Evolutionary conservation across 225 moss, liverwort and hornwort species (phyloP).

Genomic region (Asterella californica): DNA sequence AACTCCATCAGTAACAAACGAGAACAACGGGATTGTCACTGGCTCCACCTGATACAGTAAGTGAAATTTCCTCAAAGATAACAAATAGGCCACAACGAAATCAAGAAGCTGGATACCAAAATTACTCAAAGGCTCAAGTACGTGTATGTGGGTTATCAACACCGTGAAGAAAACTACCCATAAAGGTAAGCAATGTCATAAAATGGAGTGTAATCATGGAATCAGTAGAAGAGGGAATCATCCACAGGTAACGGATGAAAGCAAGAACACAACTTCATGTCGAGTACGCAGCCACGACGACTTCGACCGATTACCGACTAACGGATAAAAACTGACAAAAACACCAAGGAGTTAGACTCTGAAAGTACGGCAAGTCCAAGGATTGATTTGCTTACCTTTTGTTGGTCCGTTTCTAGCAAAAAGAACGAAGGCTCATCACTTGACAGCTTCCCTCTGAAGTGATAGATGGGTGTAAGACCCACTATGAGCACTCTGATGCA

Average conservation of each 20-base stretch:
- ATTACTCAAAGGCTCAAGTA: too few relatives aligned
- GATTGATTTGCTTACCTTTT: constrained; percentile 48
- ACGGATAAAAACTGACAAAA: background rate
- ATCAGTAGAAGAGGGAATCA: too few relatives aligned
- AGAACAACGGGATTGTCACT: background rate
- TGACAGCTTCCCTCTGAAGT: constrained; percentile 86
- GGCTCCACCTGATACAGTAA: background rate
- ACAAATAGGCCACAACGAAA: background rate
- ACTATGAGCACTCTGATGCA: constrained; percentile 50
- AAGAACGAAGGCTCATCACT: constrained; percentile 76
- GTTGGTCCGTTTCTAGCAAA: constrained; percentile 59
- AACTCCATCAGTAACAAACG: background rate
- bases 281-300: too few relatives aligned
- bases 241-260: too few relatives aligned
- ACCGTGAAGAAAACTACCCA: too few relatives aligned
- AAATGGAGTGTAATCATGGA: too few relatives aligned
- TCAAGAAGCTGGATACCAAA: too few relatives aligned
- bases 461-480: constrained; percentile 69
- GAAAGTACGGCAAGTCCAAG: background rate
- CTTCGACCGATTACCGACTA: background rate
- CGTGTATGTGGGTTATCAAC: too few relatives aligned
- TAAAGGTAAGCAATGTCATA: too few relatives aligned
- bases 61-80: background rate
- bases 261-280: too few relatives aligned
- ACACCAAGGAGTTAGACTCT: background rate